These are phyloP conservation scores for Dryas integrifolia DNA, from an alignment of 331 rosid genomes.

Conservation along the genomic window DNA sequence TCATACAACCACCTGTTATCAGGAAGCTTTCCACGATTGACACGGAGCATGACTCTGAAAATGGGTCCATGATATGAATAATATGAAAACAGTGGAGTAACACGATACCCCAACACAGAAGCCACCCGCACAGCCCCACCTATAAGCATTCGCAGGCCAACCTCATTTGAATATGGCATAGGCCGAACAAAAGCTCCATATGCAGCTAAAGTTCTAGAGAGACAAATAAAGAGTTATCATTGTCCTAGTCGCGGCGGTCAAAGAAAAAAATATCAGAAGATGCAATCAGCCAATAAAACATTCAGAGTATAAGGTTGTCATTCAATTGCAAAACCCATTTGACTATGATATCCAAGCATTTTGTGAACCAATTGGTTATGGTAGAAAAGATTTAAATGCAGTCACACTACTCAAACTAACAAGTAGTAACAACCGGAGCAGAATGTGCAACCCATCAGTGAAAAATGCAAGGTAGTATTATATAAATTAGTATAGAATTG, in stretches of 20 bases:
- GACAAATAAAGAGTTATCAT: slow-evolving; percentile 19
- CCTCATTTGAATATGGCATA: slow-evolving; percentile 79
- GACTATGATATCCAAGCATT: background rate
- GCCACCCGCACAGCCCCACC: slow-evolving; percentile 90
- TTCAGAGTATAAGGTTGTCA: background rate
- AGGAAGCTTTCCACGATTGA: slow-evolving; percentile 67
- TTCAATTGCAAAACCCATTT: background rate
- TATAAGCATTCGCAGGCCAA: slow-evolving; percentile 87
- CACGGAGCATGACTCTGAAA: slow-evolving; percentile 74
- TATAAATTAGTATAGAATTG: background rate
- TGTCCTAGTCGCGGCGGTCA: slow-evolving; percentile 3
- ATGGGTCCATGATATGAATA: slow-evolving; percentile 89
- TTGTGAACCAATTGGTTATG: background rate
- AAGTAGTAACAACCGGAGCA: background rate
- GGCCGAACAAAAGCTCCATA: slow-evolving; percentile 89
- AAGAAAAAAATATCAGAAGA: slow-evolving; percentile 17
- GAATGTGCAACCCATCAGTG: background rate
- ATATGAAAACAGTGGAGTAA: slow-evolving; percentile 78
- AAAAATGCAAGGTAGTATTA: background rate
- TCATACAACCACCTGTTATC: slow-evolving; percentile 49
- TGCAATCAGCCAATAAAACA: slow-evolving; percentile 13
- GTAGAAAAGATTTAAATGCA: background rate
- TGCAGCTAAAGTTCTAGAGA: slow-evolving; percentile 79
- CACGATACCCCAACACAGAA: slow-evolving; percentile 63
- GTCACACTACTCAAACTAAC: background rate